Conservation (phyloP, 148 eudicot species). For the Salicornia ramosissima region DNA sequence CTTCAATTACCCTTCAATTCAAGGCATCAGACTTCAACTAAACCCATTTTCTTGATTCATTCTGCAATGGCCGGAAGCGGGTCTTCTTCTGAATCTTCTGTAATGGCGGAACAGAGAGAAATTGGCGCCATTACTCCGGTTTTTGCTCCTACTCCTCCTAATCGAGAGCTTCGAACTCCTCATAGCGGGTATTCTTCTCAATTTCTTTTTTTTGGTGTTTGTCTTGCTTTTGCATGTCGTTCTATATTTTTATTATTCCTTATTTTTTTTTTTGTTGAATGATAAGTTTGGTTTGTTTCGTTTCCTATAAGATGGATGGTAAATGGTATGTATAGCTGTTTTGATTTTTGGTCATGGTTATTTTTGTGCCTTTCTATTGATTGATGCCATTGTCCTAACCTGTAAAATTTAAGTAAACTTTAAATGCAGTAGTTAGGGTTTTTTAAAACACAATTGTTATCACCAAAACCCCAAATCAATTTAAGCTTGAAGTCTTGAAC, state of each 20-base stretch:
- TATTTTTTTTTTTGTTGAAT: neutral
- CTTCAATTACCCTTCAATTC: constrained; percentile 10
- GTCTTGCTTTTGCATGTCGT: neutral
- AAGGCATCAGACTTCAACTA: neutral
- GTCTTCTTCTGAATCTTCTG: constrained; percentile 23
- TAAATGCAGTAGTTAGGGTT: neutral
- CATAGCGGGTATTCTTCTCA: constrained; percentile 68
- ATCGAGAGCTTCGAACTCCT: constrained; percentile 70
- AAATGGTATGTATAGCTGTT: neutral
- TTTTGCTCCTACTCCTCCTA: constrained; percentile 59
- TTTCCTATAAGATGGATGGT: neutral
- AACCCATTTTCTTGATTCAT: neutral
- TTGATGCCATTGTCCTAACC: neutral
- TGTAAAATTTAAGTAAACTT: neutral
- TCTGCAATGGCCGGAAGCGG: constrained; percentile 21
- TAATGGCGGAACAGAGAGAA: constrained; percentile 16
- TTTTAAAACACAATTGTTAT: neutral
- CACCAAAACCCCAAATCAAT: too few relatives aligned
- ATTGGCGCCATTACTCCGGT: constrained; percentile 27
- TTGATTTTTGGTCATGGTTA: neutral
- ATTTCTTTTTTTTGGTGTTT: neutral
- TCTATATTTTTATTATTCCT: neutral
- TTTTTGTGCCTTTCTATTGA: neutral
- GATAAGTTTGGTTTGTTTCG: neutral
- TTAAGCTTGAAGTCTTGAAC: neutral